Conservation (phyloP, 2,329 filamentous ascomycete genomes). For the Penicillium oxalicum region DNA sequence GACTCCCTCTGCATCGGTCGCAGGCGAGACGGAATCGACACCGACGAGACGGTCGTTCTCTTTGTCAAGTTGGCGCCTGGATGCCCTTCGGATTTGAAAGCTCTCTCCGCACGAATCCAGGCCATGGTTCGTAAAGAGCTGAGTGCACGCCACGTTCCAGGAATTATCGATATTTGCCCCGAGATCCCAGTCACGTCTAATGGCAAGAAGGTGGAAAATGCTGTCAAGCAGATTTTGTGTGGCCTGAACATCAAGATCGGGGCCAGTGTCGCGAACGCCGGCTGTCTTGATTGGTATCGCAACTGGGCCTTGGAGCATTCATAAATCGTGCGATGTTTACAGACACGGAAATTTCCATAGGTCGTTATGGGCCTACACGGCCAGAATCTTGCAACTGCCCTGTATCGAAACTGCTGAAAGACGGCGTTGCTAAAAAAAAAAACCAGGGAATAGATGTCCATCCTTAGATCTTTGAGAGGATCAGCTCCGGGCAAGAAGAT, state of each 20-base stretch:
- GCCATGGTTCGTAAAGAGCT: slow-evolving; percentile 66
- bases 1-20: slow-evolving; percentile 86
- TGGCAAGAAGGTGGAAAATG: slow-evolving; percentile 96
- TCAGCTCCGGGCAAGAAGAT: no score
- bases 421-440: no score
- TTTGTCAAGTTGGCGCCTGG: slow-evolving; percentile 68
- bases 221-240: slow-evolving; percentile 92
- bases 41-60: slow-evolving; percentile 79
- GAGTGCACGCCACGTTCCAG: slow-evolving; percentile 84
- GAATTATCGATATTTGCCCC: slow-evolving; percentile 70
- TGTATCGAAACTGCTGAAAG: no score
- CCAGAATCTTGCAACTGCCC: no score
- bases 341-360: background rate
- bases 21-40: slow-evolving; percentile 60
- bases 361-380: no score
- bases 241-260: slow-evolving; percentile 81
- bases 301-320: slow-evolving; percentile 60
- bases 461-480: no score
- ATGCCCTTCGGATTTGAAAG: slow-evolving; percentile 44
- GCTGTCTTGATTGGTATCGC: slow-evolving; percentile 81
- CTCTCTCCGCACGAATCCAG: slow-evolving; percentile 60
- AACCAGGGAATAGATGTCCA: no score
- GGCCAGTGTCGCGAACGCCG: slow-evolving; percentile 87
- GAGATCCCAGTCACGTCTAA: slow-evolving; percentile 91
- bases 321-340: slow-evolving; percentile 6